Evolutionary conservation across 331 rosid genomes (phyloP).

Genomic region (Saraca asoca): DNA sequence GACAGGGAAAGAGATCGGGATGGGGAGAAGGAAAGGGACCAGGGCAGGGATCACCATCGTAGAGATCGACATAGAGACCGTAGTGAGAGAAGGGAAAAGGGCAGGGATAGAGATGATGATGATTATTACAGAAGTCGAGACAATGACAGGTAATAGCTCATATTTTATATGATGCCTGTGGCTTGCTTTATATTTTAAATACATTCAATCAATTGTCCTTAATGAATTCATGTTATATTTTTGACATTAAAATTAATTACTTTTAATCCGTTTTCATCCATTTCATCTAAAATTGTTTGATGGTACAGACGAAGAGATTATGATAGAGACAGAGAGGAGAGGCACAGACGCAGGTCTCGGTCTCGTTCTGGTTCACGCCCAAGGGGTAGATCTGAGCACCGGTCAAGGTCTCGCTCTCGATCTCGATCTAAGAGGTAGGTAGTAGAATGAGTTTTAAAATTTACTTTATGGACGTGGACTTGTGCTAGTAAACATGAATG

Average conservation of each 20-base stretch:
- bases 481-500: background rate
- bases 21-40: conserved; percentile 54
- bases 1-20: conserved; percentile 71
- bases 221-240: background rate
- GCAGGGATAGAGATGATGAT: conserved; percentile 77
- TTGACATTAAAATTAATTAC: background rate
- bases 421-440: conserved; percentile 91
- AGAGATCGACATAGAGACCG: conserved; percentile 90
- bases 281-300: conserved; percentile 19
- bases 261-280: conserved; percentile 12
- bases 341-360: conserved; percentile 68
- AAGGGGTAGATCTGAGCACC: conserved; percentile 69
- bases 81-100: conserved; percentile 73
- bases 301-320: conserved; percentile 69
- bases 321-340: conserved; percentile 74
- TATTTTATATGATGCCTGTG: conserved; percentile 10
- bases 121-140: conserved; percentile 68
- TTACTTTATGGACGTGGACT: background rate
- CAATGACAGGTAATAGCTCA: conserved; percentile 63
- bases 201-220: background rate
- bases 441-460: conserved; percentile 7
- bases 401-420: conserved; percentile 83
- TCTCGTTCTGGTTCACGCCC: conserved; percentile 51
- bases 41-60: conserved; percentile 72
- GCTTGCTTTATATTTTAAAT: background rate